Percentiles rank a stretch among this genome's conserved stretches.
These are phyloP conservation scores for Nicotiana tomentosiformis DNA, from an alignment of 257 asterid species.

Conservation along the genomic window DNA sequence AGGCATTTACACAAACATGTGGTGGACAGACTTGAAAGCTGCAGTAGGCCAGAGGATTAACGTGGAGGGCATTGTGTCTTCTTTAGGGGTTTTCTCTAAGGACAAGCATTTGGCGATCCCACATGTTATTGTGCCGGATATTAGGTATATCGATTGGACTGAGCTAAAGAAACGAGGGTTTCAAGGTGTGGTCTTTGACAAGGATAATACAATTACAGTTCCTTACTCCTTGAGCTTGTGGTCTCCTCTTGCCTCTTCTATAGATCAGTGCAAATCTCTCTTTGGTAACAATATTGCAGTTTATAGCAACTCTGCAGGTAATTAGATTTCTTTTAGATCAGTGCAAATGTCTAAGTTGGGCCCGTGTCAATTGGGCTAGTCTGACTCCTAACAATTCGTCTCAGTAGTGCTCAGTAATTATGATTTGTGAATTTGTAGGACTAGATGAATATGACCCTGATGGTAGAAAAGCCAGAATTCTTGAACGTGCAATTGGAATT, in stretches of 20 bases:
- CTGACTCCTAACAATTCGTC: background rate
- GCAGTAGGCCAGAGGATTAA: conserved; percentile 91
- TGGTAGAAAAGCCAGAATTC: conserved; percentile 66
- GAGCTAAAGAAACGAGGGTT: conserved; percentile 80
- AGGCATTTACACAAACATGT: conserved; percentile 55
- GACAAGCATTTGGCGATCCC: conserved; percentile 72
- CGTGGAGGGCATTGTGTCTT: conserved; percentile 63
- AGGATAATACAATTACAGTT: conserved; percentile 85
- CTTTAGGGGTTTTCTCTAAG: conserved; percentile 54
- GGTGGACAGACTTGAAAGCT: conserved; percentile 77
- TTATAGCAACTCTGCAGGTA: conserved; percentile 95
- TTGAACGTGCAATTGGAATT: conserved; percentile 79
- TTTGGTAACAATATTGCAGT: conserved; percentile 78
- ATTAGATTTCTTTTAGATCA: background rate
- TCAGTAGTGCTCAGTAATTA: background rate
- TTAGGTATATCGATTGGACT: conserved; percentile 73
- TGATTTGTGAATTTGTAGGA: conserved; percentile 34
- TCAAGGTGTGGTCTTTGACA: conserved; percentile 88
- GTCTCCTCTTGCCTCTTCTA: conserved; percentile 64
- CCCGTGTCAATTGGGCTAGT: no score
- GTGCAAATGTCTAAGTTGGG: no score
- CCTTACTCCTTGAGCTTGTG: conserved; percentile 90
- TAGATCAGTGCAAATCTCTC: conserved; percentile 62
- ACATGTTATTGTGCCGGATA: conserved; percentile 68
- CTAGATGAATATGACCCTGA: conserved; percentile 79